Evolutionary conservation across 2,329 filamentous ascomycete species (phyloP), one percentile per base, ranked within the genome.

Genomic region (Colletotrichum endophyticum): DNA sequence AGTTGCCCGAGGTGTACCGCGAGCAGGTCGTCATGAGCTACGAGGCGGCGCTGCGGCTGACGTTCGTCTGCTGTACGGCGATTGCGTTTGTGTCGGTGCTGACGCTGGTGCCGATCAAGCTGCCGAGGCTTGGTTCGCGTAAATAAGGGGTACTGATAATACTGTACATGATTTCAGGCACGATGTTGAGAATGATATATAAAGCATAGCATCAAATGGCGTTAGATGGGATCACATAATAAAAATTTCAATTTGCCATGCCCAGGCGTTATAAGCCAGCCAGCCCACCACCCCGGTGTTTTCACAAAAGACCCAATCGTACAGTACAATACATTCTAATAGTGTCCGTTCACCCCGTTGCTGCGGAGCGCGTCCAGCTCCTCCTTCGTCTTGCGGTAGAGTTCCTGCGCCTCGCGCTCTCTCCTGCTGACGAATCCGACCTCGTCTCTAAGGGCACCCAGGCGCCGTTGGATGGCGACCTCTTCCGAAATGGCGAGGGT

Each of bases 391-490:
- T 87, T 88, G 80, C 95, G 91, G 83, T 97, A 99, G 81, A 94
- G 84, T 78, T 98, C 96, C 86, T 99, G 97, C 8, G 95, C 96
- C 86, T 98, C 95, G 75, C 96, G 90, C 87, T 99, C 96, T 78
- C 96, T 89, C 80, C 92, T 92, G 79, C 92, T 95, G 12, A 99
- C 91, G 80, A 95, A 95, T 8, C 89, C 91, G 27, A 98, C 96
- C 84, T 98, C 96, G n/a, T 95, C 94, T 67, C 96, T 91, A 73
- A 98, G 86, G 13, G 90, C 89, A 79, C 94, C 94, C 69, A 99
- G 86, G 34, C 97, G 90, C 72, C 92, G 90, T 62, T 89, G 88
- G 74, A 98, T 90, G 1, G 94, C 95, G 7, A 93, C 93, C 78
- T 96, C 92, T 84, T 99, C 97, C 1, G 92, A 94, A 53, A 95